Evolutionary conservation across 495 filamentous ascomycete species (phyloP), one percentile per base, ranked within the genome.

Genomic region (Thermochaetoides thermophila): DNA sequence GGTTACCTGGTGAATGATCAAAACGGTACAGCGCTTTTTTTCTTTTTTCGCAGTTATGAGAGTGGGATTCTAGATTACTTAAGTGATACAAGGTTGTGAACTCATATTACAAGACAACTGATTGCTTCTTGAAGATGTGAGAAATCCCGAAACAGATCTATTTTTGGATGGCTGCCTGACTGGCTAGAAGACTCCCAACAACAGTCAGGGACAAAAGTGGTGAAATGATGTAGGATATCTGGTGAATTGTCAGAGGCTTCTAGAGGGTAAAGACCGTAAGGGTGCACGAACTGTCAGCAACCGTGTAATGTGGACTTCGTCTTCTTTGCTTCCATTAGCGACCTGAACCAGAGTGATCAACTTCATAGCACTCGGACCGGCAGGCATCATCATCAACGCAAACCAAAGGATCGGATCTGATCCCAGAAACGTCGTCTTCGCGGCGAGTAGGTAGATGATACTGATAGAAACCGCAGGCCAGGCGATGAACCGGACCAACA

Each of bases 331-430:
- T 1, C 60, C 63, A 5, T 69, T 68, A 22, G 67, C 73, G 3
- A 84, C 63, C 38, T 84, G 77, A 3, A 77, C 65, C 32, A 84
- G 50, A 1, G 73, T 70, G 12, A 73, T 70, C 11, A 83, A 51
- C 35, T 76, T 77, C 67, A 83, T 69, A 0, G 78, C 76, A 2
- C 73, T 71, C 7, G 79, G 79, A 0, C 81, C 80, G 2, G 66
- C 63, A 0, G 81, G 78, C 73, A 84, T 84, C 15, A 84, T 45
- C 76, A 83, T 84, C 64, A 84, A 66, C 7, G 58, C 56, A 45
- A 84, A 85, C 74, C 75, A 84, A 13, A 85, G 48, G 25, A 86
- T 72, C 0, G 81, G 79, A 48, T 86, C 81, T 4, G 58, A 36
- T 6, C 60, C 52, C 2, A 85, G 50, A 6, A 76, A 12, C 12